A percentile compares a stretch with the other conserved stretches of the same genome.
These are phyloP conservation scores for Carex arenaria DNA, from an alignment of 202 grass and related monocot species.

Conservation along the genomic window DNA sequence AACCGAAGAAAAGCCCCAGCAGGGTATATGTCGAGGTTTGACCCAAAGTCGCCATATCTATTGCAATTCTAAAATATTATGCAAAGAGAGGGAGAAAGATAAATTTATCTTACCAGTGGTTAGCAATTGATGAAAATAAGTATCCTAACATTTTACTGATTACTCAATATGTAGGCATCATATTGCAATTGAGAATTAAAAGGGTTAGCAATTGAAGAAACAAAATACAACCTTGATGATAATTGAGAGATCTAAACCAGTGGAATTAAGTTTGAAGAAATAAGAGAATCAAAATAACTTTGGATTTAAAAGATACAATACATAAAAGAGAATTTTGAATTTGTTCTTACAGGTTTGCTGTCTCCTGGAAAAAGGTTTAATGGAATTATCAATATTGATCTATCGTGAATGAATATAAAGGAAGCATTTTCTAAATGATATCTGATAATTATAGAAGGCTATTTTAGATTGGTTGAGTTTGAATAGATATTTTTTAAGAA, in stretches of 20 bases:
- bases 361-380: not conserved
- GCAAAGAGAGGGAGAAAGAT: not conserved
- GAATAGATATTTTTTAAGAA: not conserved
- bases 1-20: conserved; percentile 32
- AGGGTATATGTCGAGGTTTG: conserved; percentile 19
- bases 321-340: not conserved
- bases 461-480: not conserved
- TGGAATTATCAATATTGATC: conserved; percentile 16
- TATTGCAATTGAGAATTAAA: not conserved
- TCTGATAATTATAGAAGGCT: not conserved
- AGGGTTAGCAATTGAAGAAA: not conserved
- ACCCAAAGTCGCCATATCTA: conserved; percentile 47
- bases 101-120: not conserved
- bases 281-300: not conserved
- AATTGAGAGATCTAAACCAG: not conserved
- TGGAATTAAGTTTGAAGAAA: not conserved
- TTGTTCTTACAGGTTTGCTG: not conserved
- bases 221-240: not conserved
- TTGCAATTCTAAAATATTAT: conserved; percentile 19
- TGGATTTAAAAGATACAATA: not conserved
- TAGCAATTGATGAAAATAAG: not conserved
- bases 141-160: not conserved
- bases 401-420: not conserved
- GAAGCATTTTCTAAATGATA: not conserved
- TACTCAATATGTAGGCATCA: not conserved